Percentiles rank a stretch among this genome's conserved stretches.
Conservation (phyloP, 805 yeast genomes). For the Candida easanensis region DNA sequence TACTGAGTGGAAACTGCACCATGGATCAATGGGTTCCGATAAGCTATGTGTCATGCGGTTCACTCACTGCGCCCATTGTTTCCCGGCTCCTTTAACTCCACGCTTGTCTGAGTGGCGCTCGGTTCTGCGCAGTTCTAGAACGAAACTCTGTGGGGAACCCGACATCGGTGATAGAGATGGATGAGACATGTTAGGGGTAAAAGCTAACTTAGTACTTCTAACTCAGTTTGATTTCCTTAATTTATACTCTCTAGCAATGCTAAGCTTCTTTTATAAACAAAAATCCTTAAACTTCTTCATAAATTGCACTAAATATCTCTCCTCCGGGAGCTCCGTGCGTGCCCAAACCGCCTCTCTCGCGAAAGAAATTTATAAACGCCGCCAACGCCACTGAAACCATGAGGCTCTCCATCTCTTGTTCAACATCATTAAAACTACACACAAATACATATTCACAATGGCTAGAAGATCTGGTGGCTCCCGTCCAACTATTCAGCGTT, state of each 20-base stretch:
- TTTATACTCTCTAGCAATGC: no score
- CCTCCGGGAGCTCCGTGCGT: neutral
- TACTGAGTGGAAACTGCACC: no score
- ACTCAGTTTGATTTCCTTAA: no score
- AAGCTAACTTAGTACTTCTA: no score
- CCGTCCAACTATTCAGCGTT: constrained; percentile 42
- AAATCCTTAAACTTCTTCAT: no score
- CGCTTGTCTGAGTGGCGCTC: neutral
- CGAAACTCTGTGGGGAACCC: neutral
- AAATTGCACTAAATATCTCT: no score
- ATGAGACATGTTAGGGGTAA: no score
- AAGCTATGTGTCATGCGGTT: neutral
- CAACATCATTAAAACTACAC: neutral
- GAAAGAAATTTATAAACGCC: neutral
- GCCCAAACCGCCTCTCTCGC: neutral
- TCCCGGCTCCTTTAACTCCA: neutral
- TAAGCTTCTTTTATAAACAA: no score
- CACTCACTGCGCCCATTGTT: neutral
- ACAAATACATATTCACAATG: constrained; percentile 30
- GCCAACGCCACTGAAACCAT: neutral
- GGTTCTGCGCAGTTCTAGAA: neutral
- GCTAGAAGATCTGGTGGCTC: constrained; percentile 47
- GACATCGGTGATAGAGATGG: neutral
- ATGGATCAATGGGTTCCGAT: no score
- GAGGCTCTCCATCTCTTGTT: neutral